Conservation (phyloP, 139 green algal genomes). For the Chlamydomonas sp. region DNA sequence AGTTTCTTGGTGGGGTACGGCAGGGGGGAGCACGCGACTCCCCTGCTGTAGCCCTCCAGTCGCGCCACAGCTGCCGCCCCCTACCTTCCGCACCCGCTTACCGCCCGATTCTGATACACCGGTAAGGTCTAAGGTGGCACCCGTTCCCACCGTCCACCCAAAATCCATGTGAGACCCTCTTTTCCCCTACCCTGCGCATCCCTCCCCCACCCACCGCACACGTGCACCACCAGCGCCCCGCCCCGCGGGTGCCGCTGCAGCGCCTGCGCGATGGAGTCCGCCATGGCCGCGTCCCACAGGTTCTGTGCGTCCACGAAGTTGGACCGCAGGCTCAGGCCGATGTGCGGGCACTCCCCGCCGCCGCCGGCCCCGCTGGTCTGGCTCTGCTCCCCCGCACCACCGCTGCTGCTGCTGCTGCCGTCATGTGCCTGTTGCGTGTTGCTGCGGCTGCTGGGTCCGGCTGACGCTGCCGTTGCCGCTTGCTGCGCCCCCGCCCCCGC, state of each 20-base stretch:
- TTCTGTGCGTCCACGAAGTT: conserved; percentile 64
- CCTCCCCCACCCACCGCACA: conserved; percentile 35
- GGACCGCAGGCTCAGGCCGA: conserved; percentile 48
- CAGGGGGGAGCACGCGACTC: too few species aligned
- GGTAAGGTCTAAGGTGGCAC: too few species aligned
- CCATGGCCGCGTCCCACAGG: conserved; percentile 67
- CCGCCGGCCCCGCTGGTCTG: background rate
- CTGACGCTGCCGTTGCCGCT: conserved; percentile 1
- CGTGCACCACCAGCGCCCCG: conserved; percentile 45
- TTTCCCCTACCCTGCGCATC: too few species aligned
- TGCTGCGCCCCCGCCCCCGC: background rate
- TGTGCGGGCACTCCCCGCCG: conserved; percentile 51
- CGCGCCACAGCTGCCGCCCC: too few species aligned
- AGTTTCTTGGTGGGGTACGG: too few species aligned
- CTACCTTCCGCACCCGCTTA: too few species aligned
- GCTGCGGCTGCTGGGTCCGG: conserved; percentile 12
- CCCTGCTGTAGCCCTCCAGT: too few species aligned
- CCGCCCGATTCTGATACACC: too few species aligned
- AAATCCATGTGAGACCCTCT: background rate
- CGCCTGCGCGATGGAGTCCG: conserved; percentile 40
- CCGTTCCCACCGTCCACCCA: too few species aligned
- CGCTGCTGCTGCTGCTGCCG: conserved; percentile 16
- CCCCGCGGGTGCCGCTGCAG: background rate
- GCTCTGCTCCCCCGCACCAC: background rate
- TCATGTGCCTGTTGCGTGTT: background rate